Evolutionary conservation across 2,329 filamentous ascomycete genomes (phyloP).

Genomic region (Fusarium hostae): DNA sequence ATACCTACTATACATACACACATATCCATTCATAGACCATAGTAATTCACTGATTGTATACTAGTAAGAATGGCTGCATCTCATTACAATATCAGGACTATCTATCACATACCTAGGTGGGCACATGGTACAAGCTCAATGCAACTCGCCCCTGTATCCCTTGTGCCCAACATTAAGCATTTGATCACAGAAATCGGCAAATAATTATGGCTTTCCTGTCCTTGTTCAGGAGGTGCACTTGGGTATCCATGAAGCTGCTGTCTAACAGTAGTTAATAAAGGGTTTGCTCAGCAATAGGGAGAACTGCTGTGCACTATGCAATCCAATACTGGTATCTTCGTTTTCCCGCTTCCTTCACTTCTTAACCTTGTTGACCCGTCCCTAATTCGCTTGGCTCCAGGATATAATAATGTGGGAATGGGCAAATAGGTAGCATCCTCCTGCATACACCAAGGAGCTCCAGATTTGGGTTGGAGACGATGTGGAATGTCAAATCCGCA

Average conservation of each 20-base stretch:
- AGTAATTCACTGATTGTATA: background rate
- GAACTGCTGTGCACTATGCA: background rate
- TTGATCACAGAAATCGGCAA: background rate
- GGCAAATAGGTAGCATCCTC: background rate
- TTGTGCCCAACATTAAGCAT: background rate
- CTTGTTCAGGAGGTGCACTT: background rate
- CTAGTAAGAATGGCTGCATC: background rate
- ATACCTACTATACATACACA: background rate
- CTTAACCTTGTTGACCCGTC: background rate
- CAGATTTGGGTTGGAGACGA: background rate
- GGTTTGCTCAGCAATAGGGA: background rate
- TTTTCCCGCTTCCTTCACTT: background rate
- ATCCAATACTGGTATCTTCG: background rate
- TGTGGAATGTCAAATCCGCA: background rate
- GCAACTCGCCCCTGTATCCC: background rate
- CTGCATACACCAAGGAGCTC: background rate
- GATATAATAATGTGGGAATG: background rate
- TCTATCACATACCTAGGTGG: background rate
- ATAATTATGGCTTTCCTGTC: background rate
- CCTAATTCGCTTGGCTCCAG: background rate
- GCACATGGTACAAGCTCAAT: background rate
- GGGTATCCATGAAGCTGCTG: background rate
- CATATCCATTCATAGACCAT: background rate
- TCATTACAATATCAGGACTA: background rate
- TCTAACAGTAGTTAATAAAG: background rate